phyloP scores from a whole-genome alignment of 1,139 yeast genomes.

The Kluyveromyces marxianus region DNA sequence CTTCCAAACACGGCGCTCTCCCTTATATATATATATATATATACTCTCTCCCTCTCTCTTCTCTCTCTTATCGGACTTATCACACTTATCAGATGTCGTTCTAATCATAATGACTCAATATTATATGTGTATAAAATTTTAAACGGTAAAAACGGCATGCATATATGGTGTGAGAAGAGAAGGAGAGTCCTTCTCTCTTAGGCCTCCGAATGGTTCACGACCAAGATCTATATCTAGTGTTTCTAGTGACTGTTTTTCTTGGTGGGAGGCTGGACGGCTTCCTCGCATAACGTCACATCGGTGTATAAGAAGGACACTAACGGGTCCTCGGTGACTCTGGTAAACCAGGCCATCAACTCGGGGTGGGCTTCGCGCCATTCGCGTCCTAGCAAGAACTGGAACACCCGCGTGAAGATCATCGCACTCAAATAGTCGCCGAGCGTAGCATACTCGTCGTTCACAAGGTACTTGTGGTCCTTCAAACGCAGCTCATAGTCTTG shows the following conservation, averaged over 20 bases:
- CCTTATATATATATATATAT: too few relatives aligned
- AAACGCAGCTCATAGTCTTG: constrained; percentile 52
- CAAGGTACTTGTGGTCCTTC: constrained; percentile 67
- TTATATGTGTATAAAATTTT: too few relatives aligned
- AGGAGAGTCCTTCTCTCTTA: too few relatives aligned
- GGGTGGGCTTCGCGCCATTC: constrained; percentile 78
- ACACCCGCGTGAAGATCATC: constrained; percentile 52
- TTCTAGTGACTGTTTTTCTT: neutral
- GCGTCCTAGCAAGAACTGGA: constrained; percentile 59
- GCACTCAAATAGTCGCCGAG: constrained; percentile 69
- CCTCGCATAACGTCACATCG: constrained; percentile 40
- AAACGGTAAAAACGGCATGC: too few relatives aligned
- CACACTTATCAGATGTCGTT: too few relatives aligned
- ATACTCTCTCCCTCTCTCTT: too few relatives aligned
- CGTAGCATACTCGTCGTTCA: constrained; percentile 66
- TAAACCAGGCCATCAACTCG: constrained; percentile 77
- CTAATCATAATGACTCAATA: too few relatives aligned
- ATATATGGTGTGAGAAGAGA: too few relatives aligned
- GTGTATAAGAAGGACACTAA: constrained; percentile 42
- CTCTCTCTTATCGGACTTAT: too few relatives aligned
- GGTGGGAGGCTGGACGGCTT: neutral
- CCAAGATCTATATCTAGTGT: too few relatives aligned
- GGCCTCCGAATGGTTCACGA: too few relatives aligned
- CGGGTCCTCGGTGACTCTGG: constrained; percentile 55
- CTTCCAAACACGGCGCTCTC: too few relatives aligned